Conservation (phyloP, 176 grass and related monocot species). For the Carex parvula region DNA sequence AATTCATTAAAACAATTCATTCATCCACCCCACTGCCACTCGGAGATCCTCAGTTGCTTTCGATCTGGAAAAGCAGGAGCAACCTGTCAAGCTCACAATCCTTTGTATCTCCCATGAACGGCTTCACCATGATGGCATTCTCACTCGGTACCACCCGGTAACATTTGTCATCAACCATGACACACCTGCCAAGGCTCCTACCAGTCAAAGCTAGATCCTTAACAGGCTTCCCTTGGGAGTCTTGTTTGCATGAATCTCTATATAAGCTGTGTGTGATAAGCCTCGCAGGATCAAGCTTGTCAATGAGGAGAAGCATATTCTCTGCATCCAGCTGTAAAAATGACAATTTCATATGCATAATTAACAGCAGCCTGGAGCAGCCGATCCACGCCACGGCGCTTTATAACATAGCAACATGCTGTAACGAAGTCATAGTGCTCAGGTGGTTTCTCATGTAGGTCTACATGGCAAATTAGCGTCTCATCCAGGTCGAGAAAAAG, state of each 20-base stretch:
- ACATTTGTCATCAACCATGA: neutral
- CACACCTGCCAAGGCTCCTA: neutral
- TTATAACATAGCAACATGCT: neutral
- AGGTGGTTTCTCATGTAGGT: neutral
- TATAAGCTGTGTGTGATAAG: neutral
- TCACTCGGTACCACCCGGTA: neutral
- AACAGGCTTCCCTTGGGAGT: neutral
- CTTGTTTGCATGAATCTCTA: neutral
- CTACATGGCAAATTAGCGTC: slow-evolving; percentile 1
- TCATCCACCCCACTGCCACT: neutral
- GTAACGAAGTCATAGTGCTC: neutral
- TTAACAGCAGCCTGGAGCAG: neutral
- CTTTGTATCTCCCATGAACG: neutral
- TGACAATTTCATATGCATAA: neutral
- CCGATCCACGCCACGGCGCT: neutral
- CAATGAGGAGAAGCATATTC: slow-evolving; percentile 14
- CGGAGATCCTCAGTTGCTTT: neutral
- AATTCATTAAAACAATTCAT: neutral
- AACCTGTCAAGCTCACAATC: neutral
- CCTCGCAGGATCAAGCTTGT: neutral
- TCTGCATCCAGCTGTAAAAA: neutral
- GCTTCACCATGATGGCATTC: neutral
- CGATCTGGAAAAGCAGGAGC: neutral
- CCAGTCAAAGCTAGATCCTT: neutral
- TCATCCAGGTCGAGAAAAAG: neutral